These are phyloP conservation scores for Acorus gramineus DNA, from an alignment of 106 monocot genomes.

Conservation along the genomic window DNA sequence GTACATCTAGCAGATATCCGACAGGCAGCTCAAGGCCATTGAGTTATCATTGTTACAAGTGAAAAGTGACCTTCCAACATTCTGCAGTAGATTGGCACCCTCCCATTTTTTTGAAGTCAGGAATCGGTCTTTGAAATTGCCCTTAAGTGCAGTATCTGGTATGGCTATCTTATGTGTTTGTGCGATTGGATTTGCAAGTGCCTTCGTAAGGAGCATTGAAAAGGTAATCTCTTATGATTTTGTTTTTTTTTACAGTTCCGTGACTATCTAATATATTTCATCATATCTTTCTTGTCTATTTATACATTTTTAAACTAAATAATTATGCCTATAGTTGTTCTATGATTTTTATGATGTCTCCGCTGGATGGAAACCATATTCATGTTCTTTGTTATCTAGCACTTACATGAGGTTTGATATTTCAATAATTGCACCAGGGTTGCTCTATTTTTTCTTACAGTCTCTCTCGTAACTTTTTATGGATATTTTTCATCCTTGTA, in stretches of 20 bases:
- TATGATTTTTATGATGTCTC: too few species aligned
- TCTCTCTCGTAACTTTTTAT: too few species aligned
- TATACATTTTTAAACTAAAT: not conserved
- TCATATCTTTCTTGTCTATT: not conserved
- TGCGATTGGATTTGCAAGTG: slow-evolving; percentile 73
- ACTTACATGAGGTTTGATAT: too few species aligned
- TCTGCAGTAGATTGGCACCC: slow-evolving; percentile 55
- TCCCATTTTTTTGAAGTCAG: slow-evolving; percentile 56
- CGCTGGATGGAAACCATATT: too few species aligned
- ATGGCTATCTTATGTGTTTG: slow-evolving; percentile 69
- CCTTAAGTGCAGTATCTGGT: slow-evolving; percentile 28
- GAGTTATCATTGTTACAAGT: slow-evolving; percentile 21
- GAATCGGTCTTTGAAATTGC: slow-evolving; percentile 22
- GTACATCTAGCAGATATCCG: slow-evolving; percentile 38
- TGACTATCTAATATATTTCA: not conserved
- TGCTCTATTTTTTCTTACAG: too few species aligned
- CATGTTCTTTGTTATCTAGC: too few species aligned
- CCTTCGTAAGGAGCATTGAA: slow-evolving; percentile 37
- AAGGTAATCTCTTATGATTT: slow-evolving; percentile 27
- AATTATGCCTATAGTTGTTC: not conserved
- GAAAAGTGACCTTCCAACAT: slow-evolving; percentile 26
- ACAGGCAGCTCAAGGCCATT: slow-evolving; percentile 30
- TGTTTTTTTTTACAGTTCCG: not conserved
- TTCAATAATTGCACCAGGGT: too few species aligned
- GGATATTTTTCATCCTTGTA: too few species aligned